Conservation (phyloP, 257 asterid species). For the Solanum dulcamara region DNA sequence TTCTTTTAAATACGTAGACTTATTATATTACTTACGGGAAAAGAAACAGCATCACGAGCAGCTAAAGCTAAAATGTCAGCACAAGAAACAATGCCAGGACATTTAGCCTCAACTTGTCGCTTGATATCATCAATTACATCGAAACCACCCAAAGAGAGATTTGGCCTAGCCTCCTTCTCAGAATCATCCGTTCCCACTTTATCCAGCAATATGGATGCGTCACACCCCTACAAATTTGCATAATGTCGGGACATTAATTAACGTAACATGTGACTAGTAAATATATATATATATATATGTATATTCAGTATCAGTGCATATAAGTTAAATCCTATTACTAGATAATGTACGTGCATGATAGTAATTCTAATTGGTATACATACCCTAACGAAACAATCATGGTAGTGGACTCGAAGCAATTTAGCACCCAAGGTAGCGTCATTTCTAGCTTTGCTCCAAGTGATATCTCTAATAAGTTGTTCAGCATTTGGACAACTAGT, state of each 20-base stretch:
- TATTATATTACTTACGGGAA: neutral
- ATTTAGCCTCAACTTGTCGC: conserved; percentile 9
- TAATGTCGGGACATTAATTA: neutral
- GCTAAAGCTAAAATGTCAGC: conserved; percentile 21
- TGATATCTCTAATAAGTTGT: conserved; percentile 2
- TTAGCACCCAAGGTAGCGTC: conserved; percentile 16
- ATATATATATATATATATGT: too few relatives aligned
- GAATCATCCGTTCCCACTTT: neutral
- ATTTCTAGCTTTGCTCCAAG: conserved; percentile 8
- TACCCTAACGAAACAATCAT: conserved; percentile 27
- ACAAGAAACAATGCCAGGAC: conserved; percentile 15
- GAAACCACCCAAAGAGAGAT: conserved; percentile 6
- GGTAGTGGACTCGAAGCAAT: conserved; percentile 23
- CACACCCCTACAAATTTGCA: conserved; percentile 14
- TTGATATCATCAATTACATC: conserved; percentile 25
- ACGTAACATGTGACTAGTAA: neutral
- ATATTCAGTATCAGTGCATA: neutral
- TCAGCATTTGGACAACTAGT: conserved; percentile 13
- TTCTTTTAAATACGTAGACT: too few relatives aligned
- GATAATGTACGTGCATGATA: neutral
- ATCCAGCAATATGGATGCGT: conserved; percentile 20
- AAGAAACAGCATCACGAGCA: conserved; percentile 21
- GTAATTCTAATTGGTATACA: neutral
- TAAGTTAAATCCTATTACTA: neutral
- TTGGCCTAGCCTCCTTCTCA: conserved; percentile 20